Evolutionary conservation across 306 rosid genomes (phyloP), one percentile per base, ranked within the genome.

Genomic region (Vachellia pachyceras): DNA sequence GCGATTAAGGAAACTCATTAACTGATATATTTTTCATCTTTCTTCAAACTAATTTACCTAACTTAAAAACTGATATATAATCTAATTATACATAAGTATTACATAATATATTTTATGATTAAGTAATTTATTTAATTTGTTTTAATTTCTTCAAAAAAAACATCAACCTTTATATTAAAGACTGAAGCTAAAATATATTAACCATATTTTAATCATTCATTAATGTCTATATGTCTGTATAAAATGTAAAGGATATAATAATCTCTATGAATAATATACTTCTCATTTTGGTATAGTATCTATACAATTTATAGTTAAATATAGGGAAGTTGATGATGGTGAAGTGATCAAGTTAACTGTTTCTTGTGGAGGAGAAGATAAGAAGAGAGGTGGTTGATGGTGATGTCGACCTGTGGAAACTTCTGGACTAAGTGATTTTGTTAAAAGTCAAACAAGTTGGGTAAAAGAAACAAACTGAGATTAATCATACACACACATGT

Each of bases 351-450:
- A 70, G 78, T 77, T 57, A 82, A 69, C 45, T 57, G 73, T 82
- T 82, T 69, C 81, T 80, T 81, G 80, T 29, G 85, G 82, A 33
- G 41, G 9, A 70, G 35, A 76, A 72, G 18, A 18, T 13, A 22
- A n/a, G 35, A 57, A 23, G 17, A 36, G 70, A 25, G 83, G 84
- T 85, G 72, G 90, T 82, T 77, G 83, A 81, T 44, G 71, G 22
- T 73, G 79, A 71, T 79, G 86, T 76, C 87, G 73, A 88, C 90
- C 77, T 3, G 39, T 22, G 72, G 86, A 86, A 86, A 79, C 88
- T 79, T 87, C 33, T 44, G 71, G 79, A 52, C 6, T 29, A 72
- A 67, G 77, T 35, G 33, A 60, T 41, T 61, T 50, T 9, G 22
- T 37, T 11, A n/a, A 3, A 55, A 42, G 33, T 68, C 37, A 64